phyloP scores from a whole-genome alignment of 2,329 filamentous ascomycete genomes.

The Claviceps digitariae region DNA sequence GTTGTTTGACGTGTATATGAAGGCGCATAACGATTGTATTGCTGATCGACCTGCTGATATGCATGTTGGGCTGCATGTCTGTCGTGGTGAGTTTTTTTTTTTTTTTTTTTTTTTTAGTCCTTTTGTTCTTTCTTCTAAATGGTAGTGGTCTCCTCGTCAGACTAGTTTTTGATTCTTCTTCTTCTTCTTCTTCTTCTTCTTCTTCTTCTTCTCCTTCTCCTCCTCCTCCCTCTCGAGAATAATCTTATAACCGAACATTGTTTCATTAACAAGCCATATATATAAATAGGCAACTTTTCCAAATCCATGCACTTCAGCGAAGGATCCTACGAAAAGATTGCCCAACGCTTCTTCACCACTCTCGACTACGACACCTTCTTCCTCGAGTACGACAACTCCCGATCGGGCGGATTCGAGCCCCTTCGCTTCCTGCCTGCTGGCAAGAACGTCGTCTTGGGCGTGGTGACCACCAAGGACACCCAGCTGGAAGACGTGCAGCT shows the following conservation, averaged over 20 bases:
- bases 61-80: constrained; percentile 57
- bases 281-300: constrained; percentile 39
- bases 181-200: constrained; percentile 13
- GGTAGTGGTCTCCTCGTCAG: too few relatives aligned
- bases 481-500: constrained; percentile 40
- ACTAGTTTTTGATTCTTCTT: too few relatives aligned
- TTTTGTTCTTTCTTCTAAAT: constrained; percentile 18
- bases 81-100: constrained; percentile 18
- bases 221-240: too few relatives aligned
- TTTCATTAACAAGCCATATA: background rate
- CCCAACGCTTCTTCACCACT: constrained; percentile 43
- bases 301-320: constrained; percentile 50
- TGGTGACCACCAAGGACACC: constrained; percentile 48
- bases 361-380: constrained; percentile 49
- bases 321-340: constrained; percentile 50
- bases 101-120: constrained; percentile 13
- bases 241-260: too few relatives aligned
- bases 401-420: constrained; percentile 49
- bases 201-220: constrained; percentile 15
- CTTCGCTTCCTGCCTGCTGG: constrained; percentile 42
- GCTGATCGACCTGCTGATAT: constrained; percentile 47
- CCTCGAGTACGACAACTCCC: constrained; percentile 45
- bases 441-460: constrained; percentile 49
- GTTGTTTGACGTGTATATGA: constrained; percentile 56
- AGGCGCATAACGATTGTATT: constrained; percentile 60